Percentiles rank a stretch among this genome's conserved stretches.
Conservation (phyloP, 805 yeast genomes). For the Pichia ethanolica region DNA sequence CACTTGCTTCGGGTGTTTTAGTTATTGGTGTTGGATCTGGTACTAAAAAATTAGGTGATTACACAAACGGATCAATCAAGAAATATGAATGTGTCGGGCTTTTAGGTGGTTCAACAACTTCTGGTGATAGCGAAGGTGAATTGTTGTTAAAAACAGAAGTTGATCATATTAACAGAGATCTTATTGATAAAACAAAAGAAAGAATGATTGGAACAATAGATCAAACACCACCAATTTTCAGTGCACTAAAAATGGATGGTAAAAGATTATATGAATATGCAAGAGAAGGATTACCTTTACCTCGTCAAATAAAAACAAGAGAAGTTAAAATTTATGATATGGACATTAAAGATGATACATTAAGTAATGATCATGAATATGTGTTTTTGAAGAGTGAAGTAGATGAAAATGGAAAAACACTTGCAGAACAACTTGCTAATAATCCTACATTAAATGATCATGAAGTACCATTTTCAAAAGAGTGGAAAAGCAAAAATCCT, state of each 20-base stretch:
- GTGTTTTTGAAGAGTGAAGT: constrained; percentile 35
- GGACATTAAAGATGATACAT: constrained; percentile 44
- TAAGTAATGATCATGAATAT: constrained; percentile 51
- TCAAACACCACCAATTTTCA: constrained; percentile 93
- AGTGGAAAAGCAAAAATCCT: constrained; percentile 40
- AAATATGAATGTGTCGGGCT: constrained; percentile 78
- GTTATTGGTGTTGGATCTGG: constrained; percentile 92
- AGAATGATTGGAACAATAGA: constrained; percentile 73
- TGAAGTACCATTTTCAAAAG: constrained; percentile 49
- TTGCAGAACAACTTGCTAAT: constrained; percentile 30
- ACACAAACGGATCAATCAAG: constrained; percentile 67
- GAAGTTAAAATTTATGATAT: constrained; percentile 54
- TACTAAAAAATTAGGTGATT: constrained; percentile 70
- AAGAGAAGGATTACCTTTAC: constrained; percentile 76
- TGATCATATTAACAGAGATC: constrained; percentile 48
- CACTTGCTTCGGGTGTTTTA: constrained; percentile 88
- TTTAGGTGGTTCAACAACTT: constrained; percentile 84
- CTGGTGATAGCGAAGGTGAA: constrained; percentile 91
- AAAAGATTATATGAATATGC: constrained; percentile 93
- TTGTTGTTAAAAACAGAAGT: constrained; percentile 51
- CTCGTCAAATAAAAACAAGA: constrained; percentile 73
- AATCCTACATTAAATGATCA: constrained; percentile 59
- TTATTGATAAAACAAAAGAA: constrained; percentile 40
- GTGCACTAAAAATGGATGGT: constrained; percentile 93
- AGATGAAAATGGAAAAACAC: constrained; percentile 41